These are phyloP conservation scores for Apiospora arundinis DNA, from an alignment of 2,329 filamentous ascomycete species.

Conservation along the genomic window DNA sequence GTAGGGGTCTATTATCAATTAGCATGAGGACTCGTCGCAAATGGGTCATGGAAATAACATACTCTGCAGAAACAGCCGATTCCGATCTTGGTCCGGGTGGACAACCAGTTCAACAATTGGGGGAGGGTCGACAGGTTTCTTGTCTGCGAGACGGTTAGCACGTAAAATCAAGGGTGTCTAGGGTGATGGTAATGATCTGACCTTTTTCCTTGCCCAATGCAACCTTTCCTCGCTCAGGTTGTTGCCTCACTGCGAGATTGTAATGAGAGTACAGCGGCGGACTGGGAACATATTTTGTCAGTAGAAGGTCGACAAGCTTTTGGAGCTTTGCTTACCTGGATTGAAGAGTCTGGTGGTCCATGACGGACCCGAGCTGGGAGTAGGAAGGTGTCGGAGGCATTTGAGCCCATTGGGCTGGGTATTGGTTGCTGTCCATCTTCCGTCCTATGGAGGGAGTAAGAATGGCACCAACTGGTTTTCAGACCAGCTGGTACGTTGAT, in stretches of 20 bases:
- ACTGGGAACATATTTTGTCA: not conserved
- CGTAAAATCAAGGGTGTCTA: constrained; percentile 4
- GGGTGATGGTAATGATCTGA: not conserved
- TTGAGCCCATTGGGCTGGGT: constrained; percentile 1
- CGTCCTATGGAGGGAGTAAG: not conserved
- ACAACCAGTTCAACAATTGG: constrained; percentile 78
- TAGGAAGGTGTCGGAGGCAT: not conserved
- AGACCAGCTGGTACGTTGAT: not conserved
- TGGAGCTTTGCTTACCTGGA: not conserved
- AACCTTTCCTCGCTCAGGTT: constrained; percentile 24
- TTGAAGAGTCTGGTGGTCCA: constrained; percentile 7
- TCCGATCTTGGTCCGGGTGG: constrained; percentile 51
- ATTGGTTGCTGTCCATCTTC: constrained; percentile 13
- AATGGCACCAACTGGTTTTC: not conserved
- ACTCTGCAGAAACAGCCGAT: constrained; percentile 62
- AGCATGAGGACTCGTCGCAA: not conserved
- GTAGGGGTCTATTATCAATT: constrained; percentile 36
- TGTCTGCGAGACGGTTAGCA: constrained; percentile 56
- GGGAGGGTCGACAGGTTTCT: constrained; percentile 88
- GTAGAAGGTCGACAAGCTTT: not conserved
- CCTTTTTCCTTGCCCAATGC: constrained; percentile 25
- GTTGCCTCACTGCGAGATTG: constrained; percentile 14
- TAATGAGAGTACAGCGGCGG: constrained; percentile 11
- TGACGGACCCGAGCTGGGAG: not conserved
- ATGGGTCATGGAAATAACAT: constrained; percentile 41